Base-by-base conservation (phyloP, 1,139 yeast species). In the Suhomyces guaymorum region DNA sequence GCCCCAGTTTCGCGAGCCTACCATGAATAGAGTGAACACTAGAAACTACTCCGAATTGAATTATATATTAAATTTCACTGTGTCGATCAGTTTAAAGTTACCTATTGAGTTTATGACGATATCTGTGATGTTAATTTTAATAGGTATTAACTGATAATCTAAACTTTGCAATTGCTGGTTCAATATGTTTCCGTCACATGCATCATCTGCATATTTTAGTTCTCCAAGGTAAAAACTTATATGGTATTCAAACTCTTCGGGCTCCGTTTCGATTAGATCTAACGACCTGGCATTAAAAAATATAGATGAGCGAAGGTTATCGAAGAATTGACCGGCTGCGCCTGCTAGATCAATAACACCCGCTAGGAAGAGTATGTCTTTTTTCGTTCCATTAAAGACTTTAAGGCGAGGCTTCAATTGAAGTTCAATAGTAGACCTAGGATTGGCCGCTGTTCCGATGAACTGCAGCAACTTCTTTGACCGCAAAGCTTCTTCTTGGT, bases 141-240 rank as follows among this genome's bases (percentile, higher is more conserved):
- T 29, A 7, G 35, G 37, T 2, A 31, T 26, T 7, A 43, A 28
- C 5, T 32, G 11, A 5, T 23, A 32, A n/a, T 41, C 38, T 9
- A 39, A 24, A 3, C 25, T 13, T 14, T 20, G 31, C 6, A 38
- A 33, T 8, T 32, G 18, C 5, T 20, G 21, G 15, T 40, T 35
- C 7, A 39, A 11, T n/a, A 39, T 29, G 5, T 19, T 18, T 19
- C 25, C 11, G 10, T 22, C 20, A 8, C 10, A n/a, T 8, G 12
- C 8, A 15, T 12, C 12, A n/a, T 32, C 38, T 10, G 11, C 13
- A 14, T 11, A 14, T 5, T 30, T 23, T 2, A 32, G 18, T 13
- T 38, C 43, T 5, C 41, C 46, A 7, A 34, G 24, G 15, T 36
- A 33, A 6, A 46, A 33, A n/a, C 44, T 38, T 10, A 46, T 37